Evolutionary conservation across 306 rosid genomes (phyloP).

Genomic region (Dryas octopetala): DNA sequence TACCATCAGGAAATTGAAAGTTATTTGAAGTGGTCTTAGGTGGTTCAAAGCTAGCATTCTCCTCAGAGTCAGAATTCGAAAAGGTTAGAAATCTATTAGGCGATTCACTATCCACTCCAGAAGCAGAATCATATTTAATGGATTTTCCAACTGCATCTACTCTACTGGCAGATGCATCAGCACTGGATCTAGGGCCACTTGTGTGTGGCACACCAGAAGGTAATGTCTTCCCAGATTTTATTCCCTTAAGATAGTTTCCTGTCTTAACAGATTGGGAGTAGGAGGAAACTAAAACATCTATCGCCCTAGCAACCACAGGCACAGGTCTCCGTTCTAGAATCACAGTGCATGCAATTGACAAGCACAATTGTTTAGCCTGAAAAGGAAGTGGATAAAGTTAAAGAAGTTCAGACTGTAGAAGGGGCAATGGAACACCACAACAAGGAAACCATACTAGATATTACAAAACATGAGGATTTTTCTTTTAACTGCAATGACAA

Average conservation of each 20-base stretch:
- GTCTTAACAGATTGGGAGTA: constrained; percentile 66
- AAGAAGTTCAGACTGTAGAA: constrained; percentile 17
- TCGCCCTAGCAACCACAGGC: constrained; percentile 67
- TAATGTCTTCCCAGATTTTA: constrained; percentile 55
- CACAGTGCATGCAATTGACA: constrained; percentile 64
- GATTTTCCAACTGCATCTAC: constrained; percentile 52
- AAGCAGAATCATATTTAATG: constrained; percentile 42
- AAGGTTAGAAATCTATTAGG: constrained; percentile 33
- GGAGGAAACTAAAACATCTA: constrained; percentile 73
- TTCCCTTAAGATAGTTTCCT: constrained; percentile 53
- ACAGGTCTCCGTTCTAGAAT: constrained; percentile 86
- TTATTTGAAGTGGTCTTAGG: constrained; percentile 36
- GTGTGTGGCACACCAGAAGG: constrained; percentile 50
- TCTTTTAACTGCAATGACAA: neutral
- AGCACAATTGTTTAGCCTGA: constrained; percentile 93
- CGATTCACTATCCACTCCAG: constrained; percentile 45
- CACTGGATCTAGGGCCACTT: constrained; percentile 34
- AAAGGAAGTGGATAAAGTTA: constrained; percentile 23
- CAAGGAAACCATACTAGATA: neutral
- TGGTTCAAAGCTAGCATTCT: constrained; percentile 43
- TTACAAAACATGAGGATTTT: constrained; percentile 13
- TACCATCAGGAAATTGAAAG: constrained; percentile 34
- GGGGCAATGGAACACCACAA: neutral
- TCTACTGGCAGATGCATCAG: constrained; percentile 46
- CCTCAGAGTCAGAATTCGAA: constrained; percentile 63